These are phyloP conservation scores for Spathaspora arborariae DNA, from an alignment of 805 yeast species.

Conservation along the genomic window DNA sequence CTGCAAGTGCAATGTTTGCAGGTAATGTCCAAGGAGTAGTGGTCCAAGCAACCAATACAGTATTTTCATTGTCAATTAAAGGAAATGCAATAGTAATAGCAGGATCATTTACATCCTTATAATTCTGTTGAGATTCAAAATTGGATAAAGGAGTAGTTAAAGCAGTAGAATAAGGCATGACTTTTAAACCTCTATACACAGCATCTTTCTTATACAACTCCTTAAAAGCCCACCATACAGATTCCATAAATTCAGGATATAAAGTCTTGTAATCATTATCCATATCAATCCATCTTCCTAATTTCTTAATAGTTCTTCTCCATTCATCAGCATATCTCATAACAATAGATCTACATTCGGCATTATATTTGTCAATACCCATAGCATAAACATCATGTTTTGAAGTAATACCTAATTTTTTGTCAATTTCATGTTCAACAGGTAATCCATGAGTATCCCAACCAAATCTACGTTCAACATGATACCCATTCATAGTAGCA, in stretches of 20 bases:
- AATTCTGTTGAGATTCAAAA: slow-evolving; percentile 97
- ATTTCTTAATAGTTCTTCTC: slow-evolving; percentile 87
- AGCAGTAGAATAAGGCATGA: slow-evolving; percentile 99
- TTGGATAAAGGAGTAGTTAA: slow-evolving; percentile 94
- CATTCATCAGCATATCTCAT: slow-evolving; percentile 96
- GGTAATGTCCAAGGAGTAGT: slow-evolving; percentile 99
- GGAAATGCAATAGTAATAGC: slow-evolving; percentile 92
- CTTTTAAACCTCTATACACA: slow-evolving; percentile 93
- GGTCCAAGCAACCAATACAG: slow-evolving; percentile 94
- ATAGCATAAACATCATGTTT: slow-evolving; percentile 90
- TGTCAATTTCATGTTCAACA: slow-evolving; percentile 97
- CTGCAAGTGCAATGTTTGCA: slow-evolving; percentile 87
- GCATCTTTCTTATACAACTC: slow-evolving; percentile 79
- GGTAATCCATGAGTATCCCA: slow-evolving; percentile 99
- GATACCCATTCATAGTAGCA: slow-evolving; percentile 96
- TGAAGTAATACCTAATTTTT: slow-evolving; percentile 87
- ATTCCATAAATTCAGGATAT: slow-evolving; percentile 95
- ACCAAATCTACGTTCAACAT: slow-evolving; percentile 96
- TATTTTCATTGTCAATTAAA: slow-evolving; percentile 72
- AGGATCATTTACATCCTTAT: slow-evolving; percentile 96
- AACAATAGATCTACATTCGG: slow-evolving; percentile 93
- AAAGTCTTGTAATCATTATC: slow-evolving; percentile 97
- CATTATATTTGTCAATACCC: slow-evolving; percentile 93
- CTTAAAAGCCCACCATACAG: slow-evolving; percentile 98
- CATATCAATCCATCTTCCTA: slow-evolving; percentile 99